Base-by-base conservation (phyloP, 1,284 basidiomycete genomes). In the Wallemia mellicola region DNA sequence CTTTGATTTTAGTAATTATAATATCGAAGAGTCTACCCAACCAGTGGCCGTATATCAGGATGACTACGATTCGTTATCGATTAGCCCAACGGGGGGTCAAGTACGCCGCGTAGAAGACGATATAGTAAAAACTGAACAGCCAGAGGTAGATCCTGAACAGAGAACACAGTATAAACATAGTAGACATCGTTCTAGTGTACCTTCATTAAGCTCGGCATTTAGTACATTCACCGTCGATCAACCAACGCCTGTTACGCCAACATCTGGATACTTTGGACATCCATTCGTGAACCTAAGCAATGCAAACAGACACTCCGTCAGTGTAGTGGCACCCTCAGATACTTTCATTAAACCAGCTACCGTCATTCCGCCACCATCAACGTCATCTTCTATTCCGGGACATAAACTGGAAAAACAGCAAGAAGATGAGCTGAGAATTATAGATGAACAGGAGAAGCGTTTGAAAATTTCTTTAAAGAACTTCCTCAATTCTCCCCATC, bases 401-500 rank as follows among this genome's bases (percentile, higher is more conserved):
- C 28, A 30, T 17, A 17, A 30, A 17, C 28, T 7, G 28, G 9
- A 30, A 17, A 17, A 30, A 30, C 28, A 30, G 28, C 28, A 48
- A 22, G 38, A 48, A 48, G 38, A 48, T 22, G n/a, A 22, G n/a
- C n/a, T n/a, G n/a, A n/a, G n/a, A n/a, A n/a, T n/a, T n/a, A n/a
- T n/a, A n/a, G n/a, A n/a, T n/a, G n/a, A n/a, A n/a, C n/a, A n/a
- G n/a, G n/a, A n/a, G n/a, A n/a, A n/a, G n/a, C n/a, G n/a, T n/a
- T n/a, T n/a, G n/a, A n/a, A n/a, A n/a, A 48, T 48, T 5, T 17
- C 38, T n/a, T 5, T 48, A 11, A 48, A 83, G 67, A 58, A 68
- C 26, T 95, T 91, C 69, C 77, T 89, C 58, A 77, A 80, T 27
- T 79, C 86, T 14, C 75, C 79, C 25, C 94, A 94, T 69, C 79